Conservation (phyloP, 257 asterid species). For the Scutellaria barbata region DNA sequence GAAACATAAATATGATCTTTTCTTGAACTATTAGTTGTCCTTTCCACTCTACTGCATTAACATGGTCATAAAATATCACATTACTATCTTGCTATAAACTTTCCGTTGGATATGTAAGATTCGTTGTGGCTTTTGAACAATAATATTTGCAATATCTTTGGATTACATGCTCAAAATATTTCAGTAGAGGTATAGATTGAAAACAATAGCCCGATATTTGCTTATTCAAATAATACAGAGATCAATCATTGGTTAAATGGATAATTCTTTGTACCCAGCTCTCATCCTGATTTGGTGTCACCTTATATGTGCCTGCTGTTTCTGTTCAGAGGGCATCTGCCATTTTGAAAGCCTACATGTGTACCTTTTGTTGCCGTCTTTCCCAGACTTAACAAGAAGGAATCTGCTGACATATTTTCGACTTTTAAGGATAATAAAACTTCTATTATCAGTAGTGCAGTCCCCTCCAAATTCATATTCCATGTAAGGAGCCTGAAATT, state of each 20-base stretch:
- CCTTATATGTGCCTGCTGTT: neutral
- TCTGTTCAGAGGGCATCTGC: neutral
- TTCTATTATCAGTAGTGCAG: neutral
- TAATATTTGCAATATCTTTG: slow-evolving; percentile 7
- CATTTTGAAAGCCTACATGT: neutral
- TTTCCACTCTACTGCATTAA: neutral
- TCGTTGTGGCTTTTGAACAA: neutral
- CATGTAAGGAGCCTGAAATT: neutral
- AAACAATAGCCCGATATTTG: neutral
- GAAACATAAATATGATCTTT: slow-evolving; percentile 7
- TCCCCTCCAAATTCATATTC: neutral
- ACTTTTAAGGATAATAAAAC: neutral
- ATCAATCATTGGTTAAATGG: neutral
- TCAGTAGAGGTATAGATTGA: neutral
- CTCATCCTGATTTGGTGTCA: neutral
- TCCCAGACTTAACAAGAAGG: neutral
- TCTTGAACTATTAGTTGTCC: neutral
- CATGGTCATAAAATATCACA: neutral
- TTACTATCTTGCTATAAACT: neutral
- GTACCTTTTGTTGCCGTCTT: neutral
- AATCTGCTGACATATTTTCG: neutral
- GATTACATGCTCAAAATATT: too few species aligned
- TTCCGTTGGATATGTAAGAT: slow-evolving; percentile 14
- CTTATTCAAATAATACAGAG: neutral
- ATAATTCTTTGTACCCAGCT: neutral